phyloP scores from a whole-genome alignment of 2,329 filamentous ascomycete genomes.

The Clonostachys byssicola region DNA sequence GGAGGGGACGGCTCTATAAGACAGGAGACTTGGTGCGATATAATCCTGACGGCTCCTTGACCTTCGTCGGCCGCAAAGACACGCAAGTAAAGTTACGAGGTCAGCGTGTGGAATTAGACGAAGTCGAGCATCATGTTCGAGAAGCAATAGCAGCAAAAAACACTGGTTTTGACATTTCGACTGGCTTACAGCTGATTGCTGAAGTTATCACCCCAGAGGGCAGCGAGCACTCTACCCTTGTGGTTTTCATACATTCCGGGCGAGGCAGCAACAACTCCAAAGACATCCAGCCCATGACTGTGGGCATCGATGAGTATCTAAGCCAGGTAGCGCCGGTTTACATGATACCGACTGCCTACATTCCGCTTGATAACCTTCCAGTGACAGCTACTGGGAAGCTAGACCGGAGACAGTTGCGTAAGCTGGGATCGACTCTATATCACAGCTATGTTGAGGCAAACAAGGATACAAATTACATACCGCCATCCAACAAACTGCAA shows the following conservation, averaged over 20 bases:
- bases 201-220: slow-evolving; percentile 8
- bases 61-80: background rate
- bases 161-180: background rate
- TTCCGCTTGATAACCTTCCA: background rate
- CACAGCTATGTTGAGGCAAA: background rate
- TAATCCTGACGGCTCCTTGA: background rate
- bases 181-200: slow-evolving; percentile 37
- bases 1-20: slow-evolving; percentile 40
- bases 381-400: background rate
- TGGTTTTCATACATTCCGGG: background rate
- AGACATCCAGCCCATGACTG: background rate
- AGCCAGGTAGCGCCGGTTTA: background rate
- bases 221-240: slow-evolving; percentile 23
- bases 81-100: background rate
- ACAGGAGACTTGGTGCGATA: background rate
- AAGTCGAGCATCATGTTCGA: slow-evolving; percentile 12
- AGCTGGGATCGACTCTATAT: slow-evolving; percentile 17
- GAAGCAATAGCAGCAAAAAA: slow-evolving; percentile 12
- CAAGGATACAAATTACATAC: slow-evolving; percentile 7
- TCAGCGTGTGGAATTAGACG: background rate
- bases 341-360: background rate
- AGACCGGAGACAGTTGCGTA: slow-evolving; percentile 10
- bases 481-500: background rate
- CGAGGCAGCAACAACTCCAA: background rate
- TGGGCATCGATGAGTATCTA: background rate